Evolutionary conservation across 768 basidiomycete species (phyloP).

Genomic region (Tulasnella sp.): DNA sequence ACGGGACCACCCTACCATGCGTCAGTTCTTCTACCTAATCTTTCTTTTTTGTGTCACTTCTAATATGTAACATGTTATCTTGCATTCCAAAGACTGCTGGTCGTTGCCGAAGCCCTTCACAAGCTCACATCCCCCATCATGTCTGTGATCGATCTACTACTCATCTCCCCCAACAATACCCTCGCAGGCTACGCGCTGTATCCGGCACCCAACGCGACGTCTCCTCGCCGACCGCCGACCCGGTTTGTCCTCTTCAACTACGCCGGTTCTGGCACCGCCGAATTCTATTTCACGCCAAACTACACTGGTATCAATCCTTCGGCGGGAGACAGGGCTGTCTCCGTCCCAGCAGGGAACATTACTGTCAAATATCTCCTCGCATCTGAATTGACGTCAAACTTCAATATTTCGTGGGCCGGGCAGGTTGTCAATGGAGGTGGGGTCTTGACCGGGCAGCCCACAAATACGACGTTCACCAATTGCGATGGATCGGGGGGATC

Average conservation of each 20-base stretch:
- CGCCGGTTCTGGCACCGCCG: constrained; percentile 1
- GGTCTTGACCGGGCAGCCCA: neutral
- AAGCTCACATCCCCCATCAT: neutral
- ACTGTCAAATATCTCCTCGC: constrained; percentile 13
- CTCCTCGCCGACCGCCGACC: neutral
- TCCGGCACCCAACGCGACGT: neutral
- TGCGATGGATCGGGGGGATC: neutral
- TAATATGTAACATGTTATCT: too few relatives aligned
- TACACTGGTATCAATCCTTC: constrained; percentile 6
- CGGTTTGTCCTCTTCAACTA: constrained; percentile 18
- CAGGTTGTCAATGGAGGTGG: constrained; percentile 14
- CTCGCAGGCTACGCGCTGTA: constrained; percentile 18
- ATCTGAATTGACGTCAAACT: neutral
- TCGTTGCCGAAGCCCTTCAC: constrained; percentile 18
- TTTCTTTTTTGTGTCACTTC: too few relatives aligned
- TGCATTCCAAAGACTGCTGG: neutral
- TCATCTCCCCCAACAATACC: neutral
- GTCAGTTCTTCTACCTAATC: too few relatives aligned
- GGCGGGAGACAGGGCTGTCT: neutral
- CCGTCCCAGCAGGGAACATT: neutral
- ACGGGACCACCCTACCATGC: constrained; percentile 18
- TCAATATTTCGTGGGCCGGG: constrained; percentile 15
- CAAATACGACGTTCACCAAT: neutral
- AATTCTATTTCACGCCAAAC: constrained; percentile 1
- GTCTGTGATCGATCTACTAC: constrained; percentile 14